Evolutionary conservation across 2,329 filamentous ascomycete genomes (phyloP).

Genomic region (Ophiobolus disseminans): DNA sequence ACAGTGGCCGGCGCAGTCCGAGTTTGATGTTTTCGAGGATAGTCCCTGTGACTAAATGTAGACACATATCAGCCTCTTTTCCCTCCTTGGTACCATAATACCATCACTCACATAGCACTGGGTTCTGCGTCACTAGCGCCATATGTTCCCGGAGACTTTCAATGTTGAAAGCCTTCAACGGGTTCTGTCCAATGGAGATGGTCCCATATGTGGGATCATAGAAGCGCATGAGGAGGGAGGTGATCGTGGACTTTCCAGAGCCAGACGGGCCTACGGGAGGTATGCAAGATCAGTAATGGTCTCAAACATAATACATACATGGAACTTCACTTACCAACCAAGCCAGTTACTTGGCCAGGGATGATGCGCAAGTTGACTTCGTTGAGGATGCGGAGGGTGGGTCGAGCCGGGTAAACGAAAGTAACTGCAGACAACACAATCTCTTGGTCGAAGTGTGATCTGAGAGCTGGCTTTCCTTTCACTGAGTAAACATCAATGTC

Average conservation of each 20-base stretch:
- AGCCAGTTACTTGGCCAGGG: constrained; percentile 52
- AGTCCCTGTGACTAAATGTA: constrained; percentile 44
- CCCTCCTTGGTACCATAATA: too few relatives aligned
- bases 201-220: constrained; percentile 44
- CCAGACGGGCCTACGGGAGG: constrained; percentile 57
- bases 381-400: constrained; percentile 50
- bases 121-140: constrained; percentile 44
- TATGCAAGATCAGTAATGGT: too few relatives aligned
- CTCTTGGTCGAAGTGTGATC: constrained; percentile 32
- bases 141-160: constrained; percentile 41
- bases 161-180: constrained; percentile 39
- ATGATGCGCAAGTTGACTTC: constrained; percentile 46
- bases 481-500: constrained; percentile 49
- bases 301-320: too few relatives aligned
- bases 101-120: too few relatives aligned
- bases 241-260: constrained; percentile 54
- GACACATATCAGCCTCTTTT: too few relatives aligned
- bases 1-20: constrained; percentile 31
- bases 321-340: too few relatives aligned
- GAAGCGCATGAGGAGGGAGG: constrained; percentile 52
- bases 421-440: constrained; percentile 49
- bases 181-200: constrained; percentile 34
- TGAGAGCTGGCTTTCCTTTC: constrained; percentile 28
- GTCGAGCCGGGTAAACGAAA: constrained; percentile 55
- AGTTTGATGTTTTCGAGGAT: constrained; percentile 48